Conservation (phyloP, 352 stramenopile genomes). For the Phytophthora pinifolia region DNA sequence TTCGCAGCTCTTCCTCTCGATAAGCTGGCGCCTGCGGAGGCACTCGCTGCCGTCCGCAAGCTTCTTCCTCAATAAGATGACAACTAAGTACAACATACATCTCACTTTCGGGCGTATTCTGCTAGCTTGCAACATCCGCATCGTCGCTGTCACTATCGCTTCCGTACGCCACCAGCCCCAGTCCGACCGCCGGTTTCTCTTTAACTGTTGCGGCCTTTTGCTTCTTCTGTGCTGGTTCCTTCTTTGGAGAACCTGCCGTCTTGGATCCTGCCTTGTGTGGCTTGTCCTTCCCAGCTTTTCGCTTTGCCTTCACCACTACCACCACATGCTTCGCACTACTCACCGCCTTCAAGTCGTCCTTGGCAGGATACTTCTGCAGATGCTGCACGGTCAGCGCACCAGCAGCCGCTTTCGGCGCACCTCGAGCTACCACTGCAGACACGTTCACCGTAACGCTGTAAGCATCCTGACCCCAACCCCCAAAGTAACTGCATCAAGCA, state of each 20-base stretch:
- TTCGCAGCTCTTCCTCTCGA: constrained; percentile 77
- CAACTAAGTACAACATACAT: background rate
- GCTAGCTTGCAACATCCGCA: constrained; percentile 22
- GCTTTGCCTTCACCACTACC: constrained; percentile 59
- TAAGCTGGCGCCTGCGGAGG: constrained; percentile 48
- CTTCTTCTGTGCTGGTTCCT: constrained; percentile 23
- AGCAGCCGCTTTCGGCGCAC: constrained; percentile 31
- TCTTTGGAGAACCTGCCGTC: constrained; percentile 11
- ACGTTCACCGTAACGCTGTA: constrained; percentile 1
- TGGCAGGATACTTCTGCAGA: constrained; percentile 32
- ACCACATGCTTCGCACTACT: constrained; percentile 34
- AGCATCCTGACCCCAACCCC: background rate
- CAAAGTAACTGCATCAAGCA: background rate
- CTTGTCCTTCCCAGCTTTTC: constrained; percentile 37
- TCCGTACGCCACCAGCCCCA: constrained; percentile 64
- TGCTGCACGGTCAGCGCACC: constrained; percentile 26
- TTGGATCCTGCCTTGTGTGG: constrained; percentile 22
- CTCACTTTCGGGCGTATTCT: no score
- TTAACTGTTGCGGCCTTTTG: constrained; percentile 19
- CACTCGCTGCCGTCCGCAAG: constrained; percentile 35
- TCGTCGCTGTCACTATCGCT: constrained; percentile 64
- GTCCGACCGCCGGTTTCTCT: constrained; percentile 18
- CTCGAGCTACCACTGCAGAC: constrained; percentile 54
- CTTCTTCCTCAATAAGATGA: constrained; percentile 16
- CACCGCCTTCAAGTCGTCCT: constrained; percentile 28